Conservation (phyloP, 148 eudicot genomes). For the Persicaria maculosa region DNA sequence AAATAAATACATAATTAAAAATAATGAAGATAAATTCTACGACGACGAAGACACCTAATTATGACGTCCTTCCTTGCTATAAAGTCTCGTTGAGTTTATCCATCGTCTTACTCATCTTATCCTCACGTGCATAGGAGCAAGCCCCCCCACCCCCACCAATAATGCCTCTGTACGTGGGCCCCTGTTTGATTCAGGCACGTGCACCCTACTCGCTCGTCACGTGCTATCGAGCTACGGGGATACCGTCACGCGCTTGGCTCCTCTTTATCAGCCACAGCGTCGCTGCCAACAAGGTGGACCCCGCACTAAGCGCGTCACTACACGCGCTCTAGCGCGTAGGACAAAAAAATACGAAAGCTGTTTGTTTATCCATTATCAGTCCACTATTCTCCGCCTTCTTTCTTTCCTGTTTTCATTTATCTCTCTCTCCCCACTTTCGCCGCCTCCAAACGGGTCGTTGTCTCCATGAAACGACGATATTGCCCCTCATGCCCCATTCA, state of each 20-base stretch:
- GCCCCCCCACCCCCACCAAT: neutral
- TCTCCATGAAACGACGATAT: neutral
- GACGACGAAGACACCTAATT: too few relatives aligned
- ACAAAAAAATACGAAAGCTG: neutral
- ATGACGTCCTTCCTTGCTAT: too few relatives aligned
- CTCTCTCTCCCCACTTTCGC: constrained; percentile 10
- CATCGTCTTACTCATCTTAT: neutral
- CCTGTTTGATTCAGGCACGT: neutral
- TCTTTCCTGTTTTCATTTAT: neutral
- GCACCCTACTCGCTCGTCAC: neutral
- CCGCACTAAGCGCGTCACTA: neutral
- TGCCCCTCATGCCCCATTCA: neutral
- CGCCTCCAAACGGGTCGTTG: constrained; percentile 7
- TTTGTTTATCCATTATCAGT: too few relatives aligned
- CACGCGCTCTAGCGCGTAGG: neutral
- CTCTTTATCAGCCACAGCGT: neutral
- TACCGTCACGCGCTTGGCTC: neutral
- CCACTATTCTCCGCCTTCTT: too few relatives aligned
- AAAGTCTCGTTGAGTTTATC: neutral
- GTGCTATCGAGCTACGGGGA: neutral
- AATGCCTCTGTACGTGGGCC: neutral
- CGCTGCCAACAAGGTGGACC: too few relatives aligned
- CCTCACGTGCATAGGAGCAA: neutral
- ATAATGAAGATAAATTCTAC: too few relatives aligned
- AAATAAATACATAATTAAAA: too few relatives aligned